Evolutionary conservation across 2,329 filamentous ascomycete genomes (phyloP), one percentile per base, ranked within the genome.

Genomic region (Pestalotiopsis sp.): DNA sequence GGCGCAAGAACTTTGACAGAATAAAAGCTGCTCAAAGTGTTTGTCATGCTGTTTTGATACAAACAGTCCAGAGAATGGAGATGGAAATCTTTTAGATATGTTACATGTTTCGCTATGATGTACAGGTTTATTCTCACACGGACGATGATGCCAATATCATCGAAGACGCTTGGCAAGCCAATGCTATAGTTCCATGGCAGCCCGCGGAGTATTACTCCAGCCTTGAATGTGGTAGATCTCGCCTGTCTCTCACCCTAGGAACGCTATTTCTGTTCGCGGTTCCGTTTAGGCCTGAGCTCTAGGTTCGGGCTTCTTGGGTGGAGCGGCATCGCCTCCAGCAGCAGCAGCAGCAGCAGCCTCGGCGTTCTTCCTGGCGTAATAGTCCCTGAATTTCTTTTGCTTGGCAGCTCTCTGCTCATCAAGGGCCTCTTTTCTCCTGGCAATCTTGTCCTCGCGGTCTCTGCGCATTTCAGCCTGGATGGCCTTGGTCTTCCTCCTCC

Each of bases 361-460:
- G 11, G 69, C 70, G 6, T 66, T 71, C 69, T 64, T 59, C 3
- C 75, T 68, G 2, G 59, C 66, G 31, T 71, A 68, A 62, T 76
- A 77, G 58, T 76, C 76, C 11, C 64, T 67, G 70, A 77, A 73
- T 67, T 72, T 71, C 39, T 68, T 65, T 38, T 68, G 63, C 65
- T 68, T 71, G 0, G 74, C 74, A 6, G 71, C 70, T 4, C 72
- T 69, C 70, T 73, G 71, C 2, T 69, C 72, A 59, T 78, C 77
- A 3, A 77, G 72, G 7, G 74, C 71, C 73, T 77, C 76, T 73
- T 77, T 77, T 11, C 76, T 69, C 1, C 76, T 58, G 0, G 74
- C 76, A 25, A 77, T 75, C 74, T 77, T 76, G 49, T 77, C 76
- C 71, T 76, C 74, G 41, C 76, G 71, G 69, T 75, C 69, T 3